A percentile compares a stretch with the other conserved stretches of the same genome.
These are phyloP conservation scores for Pluteus cervinus DNA, from an alignment of 768 basidiomycete species.

Conservation along the genomic window DNA sequence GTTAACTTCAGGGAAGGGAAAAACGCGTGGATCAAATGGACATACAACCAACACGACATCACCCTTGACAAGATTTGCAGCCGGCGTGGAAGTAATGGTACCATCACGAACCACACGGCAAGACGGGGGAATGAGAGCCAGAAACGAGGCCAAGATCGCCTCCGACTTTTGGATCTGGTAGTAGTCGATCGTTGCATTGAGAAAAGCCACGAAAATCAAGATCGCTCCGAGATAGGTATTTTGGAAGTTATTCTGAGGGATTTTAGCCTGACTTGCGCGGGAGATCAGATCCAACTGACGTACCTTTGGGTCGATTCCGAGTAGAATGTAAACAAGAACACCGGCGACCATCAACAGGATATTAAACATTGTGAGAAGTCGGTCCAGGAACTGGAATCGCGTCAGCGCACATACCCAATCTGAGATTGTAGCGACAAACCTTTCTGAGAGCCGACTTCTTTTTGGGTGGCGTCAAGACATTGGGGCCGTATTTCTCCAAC, in stretches of 20 bases:
- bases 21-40: constrained; percentile 6
- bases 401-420: not conserved
- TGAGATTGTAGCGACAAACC: constrained; percentile 26
- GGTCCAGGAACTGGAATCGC: constrained; percentile 50
- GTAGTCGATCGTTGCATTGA: constrained; percentile 68
- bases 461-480: constrained; percentile 60
- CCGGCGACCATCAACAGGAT: constrained; percentile 62
- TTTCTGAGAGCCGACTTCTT: constrained; percentile 62
- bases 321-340: constrained; percentile 57
- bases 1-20: constrained; percentile 3
- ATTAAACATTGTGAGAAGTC: constrained; percentile 60
- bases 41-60: constrained; percentile 58
- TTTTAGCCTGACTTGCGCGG: constrained; percentile 1
- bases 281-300: constrained; percentile 2
- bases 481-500: constrained; percentile 52
- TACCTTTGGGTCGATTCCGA: constrained; percentile 58
- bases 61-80: constrained; percentile 58
- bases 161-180: constrained; percentile 71
- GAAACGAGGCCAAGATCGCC: constrained; percentile 64
- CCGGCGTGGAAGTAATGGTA: constrained; percentile 47
- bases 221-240: constrained; percentile 70
- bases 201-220: constrained; percentile 59
- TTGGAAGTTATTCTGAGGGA: constrained; percentile 45
- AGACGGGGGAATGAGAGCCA: constrained; percentile 69
- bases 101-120: constrained; percentile 60